Percentiles rank a stretch among this genome's conserved stretches.
Evolutionary conservation across 2,329 filamentous ascomycete genomes (phyloP).

Genomic region (Huntiella moniliformis): DNA sequence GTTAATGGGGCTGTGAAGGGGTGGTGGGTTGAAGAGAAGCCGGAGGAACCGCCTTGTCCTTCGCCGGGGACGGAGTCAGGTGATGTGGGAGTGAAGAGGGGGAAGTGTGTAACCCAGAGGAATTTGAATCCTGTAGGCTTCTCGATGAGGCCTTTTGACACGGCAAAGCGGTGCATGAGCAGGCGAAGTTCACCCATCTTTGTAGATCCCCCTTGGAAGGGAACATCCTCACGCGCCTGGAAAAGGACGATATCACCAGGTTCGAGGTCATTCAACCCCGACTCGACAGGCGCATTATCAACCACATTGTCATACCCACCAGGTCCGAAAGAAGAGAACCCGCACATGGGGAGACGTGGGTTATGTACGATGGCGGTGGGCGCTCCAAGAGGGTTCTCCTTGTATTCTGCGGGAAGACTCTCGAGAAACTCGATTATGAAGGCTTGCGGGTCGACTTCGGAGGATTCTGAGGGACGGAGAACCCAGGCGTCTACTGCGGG

Average conservation of each 20-base stretch:
- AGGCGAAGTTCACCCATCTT: constrained; percentile 54
- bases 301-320: constrained; percentile 17
- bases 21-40: constrained; percentile 78
- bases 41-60: constrained; percentile 65
- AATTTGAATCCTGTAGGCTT: constrained; percentile 39
- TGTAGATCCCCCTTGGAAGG: constrained; percentile 53
- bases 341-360: constrained; percentile 50
- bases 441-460: constrained; percentile 32
- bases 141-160: constrained; percentile 39
- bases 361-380: constrained; percentile 67
- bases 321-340: constrained; percentile 54
- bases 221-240: constrained; percentile 52
- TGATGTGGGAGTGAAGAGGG: constrained; percentile 61
- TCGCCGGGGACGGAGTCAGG: constrained; percentile 48
- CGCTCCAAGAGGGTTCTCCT: constrained; percentile 53
- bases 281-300: constrained; percentile 14
- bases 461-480: constrained; percentile 35
- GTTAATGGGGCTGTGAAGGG: constrained; percentile 82
- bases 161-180: constrained; percentile 48
- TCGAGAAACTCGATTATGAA: constrained; percentile 59
- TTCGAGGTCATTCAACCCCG: constrained; percentile 24
- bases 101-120: constrained; percentile 79
- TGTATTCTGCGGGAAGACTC: constrained; percentile 36
- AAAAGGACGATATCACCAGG: constrained; percentile 66
- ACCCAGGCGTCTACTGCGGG: constrained; percentile 57